Percentiles rank a stretch among this genome's conserved stretches.
phyloP scores from a whole-genome alignment of 139 green algal genomes.

The Parachlorella kessleri region DNA sequence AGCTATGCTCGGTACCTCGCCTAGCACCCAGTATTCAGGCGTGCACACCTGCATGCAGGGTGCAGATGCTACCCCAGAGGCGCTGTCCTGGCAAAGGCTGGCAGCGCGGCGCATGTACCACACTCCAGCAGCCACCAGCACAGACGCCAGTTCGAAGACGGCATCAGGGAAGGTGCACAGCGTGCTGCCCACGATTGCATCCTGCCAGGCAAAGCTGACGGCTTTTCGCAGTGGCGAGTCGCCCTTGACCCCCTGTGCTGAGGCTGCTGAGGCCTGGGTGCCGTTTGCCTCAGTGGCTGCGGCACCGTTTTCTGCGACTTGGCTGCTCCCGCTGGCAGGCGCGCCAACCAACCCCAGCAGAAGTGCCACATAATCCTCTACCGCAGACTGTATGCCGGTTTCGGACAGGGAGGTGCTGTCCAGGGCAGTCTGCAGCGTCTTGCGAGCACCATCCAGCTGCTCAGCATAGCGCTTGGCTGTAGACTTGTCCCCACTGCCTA shows the following conservation, averaged over 20 bases:
- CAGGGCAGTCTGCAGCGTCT: neutral
- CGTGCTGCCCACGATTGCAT: neutral
- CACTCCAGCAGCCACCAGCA: slow-evolving; percentile 6
- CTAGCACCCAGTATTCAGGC: too few relatives aligned
- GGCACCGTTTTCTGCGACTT: neutral
- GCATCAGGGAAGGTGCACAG: neutral
- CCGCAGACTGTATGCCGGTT: neutral
- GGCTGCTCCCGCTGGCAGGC: neutral
- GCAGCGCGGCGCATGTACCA: slow-evolving; percentile 4
- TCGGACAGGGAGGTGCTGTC: slow-evolving; percentile 4
- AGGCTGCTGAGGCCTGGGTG: neutral
- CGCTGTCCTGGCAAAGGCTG: neutral
- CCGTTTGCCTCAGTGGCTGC: neutral
- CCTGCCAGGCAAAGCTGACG: slow-evolving; percentile 12
- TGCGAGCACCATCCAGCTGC: neutral
- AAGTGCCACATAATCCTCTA: slow-evolving; percentile 11
- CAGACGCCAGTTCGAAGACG: slow-evolving; percentile 10
- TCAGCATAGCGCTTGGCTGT: neutral
- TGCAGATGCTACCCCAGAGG: neutral
- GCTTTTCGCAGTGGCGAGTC: neutral
- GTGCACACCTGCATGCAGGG: slow-evolving; percentile 2
- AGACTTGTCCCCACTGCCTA: neutral
- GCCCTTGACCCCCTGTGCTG: neutral
- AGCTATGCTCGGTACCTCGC: too few relatives aligned
- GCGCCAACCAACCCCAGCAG: slow-evolving; percentile 11